A percentile compares a stretch with the other conserved stretches of the same genome.
Conservation (phyloP, 192 early-diverging fungal species). For the Endogone sp. region DNA sequence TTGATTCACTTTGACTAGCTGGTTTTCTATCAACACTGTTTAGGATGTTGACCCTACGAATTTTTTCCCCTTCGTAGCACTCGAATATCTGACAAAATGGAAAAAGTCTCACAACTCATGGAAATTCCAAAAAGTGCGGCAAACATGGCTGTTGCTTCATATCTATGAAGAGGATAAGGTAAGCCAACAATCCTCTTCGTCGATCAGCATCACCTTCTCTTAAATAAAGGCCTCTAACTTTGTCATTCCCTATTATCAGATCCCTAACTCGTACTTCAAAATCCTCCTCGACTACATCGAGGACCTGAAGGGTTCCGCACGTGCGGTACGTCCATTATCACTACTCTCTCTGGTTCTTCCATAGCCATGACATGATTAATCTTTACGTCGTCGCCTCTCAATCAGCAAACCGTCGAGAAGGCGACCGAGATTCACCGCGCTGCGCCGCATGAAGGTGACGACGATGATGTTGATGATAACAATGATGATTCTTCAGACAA, state of each 20-base stretch:
- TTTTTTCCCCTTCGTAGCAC: background rate
- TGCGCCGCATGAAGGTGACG: background rate
- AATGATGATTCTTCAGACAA: background rate
- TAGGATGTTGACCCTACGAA: no score
- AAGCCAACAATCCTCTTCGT: slow-evolving; percentile 3
- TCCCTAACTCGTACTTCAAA: slow-evolving; percentile 23
- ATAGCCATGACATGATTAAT: background rate
- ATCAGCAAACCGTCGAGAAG: slow-evolving; percentile 23
- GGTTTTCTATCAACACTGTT: no score
- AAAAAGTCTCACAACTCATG: slow-evolving; percentile 15
- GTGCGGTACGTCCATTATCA: slow-evolving; percentile 16
- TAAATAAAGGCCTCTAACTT: no score
- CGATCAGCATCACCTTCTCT: background rate
- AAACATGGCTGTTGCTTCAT: slow-evolving; percentile 25
- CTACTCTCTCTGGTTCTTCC: background rate
- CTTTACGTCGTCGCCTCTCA: background rate
- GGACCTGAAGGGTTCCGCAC: slow-evolving; percentile 28
- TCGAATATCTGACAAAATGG: slow-evolving; percentile 23
- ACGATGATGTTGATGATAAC: background rate
- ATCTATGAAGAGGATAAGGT: slow-evolving; percentile 24
- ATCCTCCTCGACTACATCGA: slow-evolving; percentile 22
- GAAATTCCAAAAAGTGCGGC: slow-evolving; percentile 33
- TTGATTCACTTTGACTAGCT: background rate
- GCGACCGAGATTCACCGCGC: slow-evolving; percentile 22
- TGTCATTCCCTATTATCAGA: no score